phyloP scores from a whole-genome alignment of 129 eudicot species.

The Dittrichia graveolens region DNA sequence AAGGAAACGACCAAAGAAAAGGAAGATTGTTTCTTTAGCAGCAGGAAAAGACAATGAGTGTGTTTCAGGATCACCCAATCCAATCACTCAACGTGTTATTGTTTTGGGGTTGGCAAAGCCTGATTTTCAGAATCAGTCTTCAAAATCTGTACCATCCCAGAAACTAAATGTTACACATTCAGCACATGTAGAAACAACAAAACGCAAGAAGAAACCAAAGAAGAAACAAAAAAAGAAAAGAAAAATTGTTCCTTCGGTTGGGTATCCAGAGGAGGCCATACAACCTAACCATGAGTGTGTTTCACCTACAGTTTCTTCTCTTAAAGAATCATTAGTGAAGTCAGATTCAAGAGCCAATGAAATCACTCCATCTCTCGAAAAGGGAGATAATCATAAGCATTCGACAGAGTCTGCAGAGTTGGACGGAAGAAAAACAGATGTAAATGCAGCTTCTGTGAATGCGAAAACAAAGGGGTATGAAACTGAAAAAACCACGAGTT shows the following conservation, averaged over 20 bases:
- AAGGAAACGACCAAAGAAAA: slow-evolving; percentile 3
- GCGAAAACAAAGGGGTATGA: slow-evolving; percentile 11
- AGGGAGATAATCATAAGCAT: not conserved
- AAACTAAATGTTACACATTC: slow-evolving; percentile 8
- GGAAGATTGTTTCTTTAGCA: slow-evolving; percentile 14
- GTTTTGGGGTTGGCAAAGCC: slow-evolving; percentile 24
- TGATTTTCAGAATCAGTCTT: not conserved
- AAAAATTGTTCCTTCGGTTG: slow-evolving; percentile 4
- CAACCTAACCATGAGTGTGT: slow-evolving; percentile 18
- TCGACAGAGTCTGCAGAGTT: slow-evolving; percentile 1
- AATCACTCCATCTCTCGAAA: slow-evolving; percentile 17
- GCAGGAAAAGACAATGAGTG: not conserved
- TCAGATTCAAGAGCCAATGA: slow-evolving; percentile 21
- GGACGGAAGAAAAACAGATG: slow-evolving; percentile 16
- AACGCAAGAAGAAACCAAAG: not conserved
- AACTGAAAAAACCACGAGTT: slow-evolving; percentile 1
- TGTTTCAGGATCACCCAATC: not conserved
- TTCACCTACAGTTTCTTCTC: not conserved
- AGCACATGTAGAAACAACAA: slow-evolving; percentile 6
- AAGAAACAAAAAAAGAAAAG: slow-evolving; percentile 12
- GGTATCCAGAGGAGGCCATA: slow-evolving; percentile 6
- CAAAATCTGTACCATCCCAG: slow-evolving; percentile 5
- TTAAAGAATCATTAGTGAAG: slow-evolving; percentile 18
- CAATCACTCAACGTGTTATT: slow-evolving; percentile 3
- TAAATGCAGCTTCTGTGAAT: not conserved